Percentiles rank a stretch among this genome's conserved stretches.
These are phyloP conservation scores for Wallemia hederae DNA, from an alignment of 1,284 basidiomycete genomes.

Conservation along the genomic window DNA sequence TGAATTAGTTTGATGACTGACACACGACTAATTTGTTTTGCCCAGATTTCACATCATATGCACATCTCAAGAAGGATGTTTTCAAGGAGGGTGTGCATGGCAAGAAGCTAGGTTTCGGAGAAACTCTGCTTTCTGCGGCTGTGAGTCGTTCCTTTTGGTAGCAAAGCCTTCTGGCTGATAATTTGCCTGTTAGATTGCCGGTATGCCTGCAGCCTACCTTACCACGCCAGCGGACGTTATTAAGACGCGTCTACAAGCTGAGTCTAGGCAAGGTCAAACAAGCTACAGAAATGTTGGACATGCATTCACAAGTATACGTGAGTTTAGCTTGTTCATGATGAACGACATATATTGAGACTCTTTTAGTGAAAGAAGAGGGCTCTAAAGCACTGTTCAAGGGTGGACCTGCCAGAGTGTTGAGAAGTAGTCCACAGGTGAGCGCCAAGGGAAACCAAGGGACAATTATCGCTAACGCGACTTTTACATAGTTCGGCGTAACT, in stretches of 20 bases:
- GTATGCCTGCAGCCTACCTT: slow-evolving; percentile 79
- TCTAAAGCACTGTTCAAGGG: slow-evolving; percentile 83
- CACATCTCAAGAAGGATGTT: slow-evolving; percentile 46
- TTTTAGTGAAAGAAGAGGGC: slow-evolving; percentile 34
- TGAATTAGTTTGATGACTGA: slow-evolving; percentile 35
- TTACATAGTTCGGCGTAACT: slow-evolving; percentile 59
- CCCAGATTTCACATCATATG: slow-evolving; percentile 3
- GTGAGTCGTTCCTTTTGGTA: slow-evolving; percentile 22
- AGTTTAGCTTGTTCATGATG: slow-evolving; percentile 11
- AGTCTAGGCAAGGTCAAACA: slow-evolving; percentile 70
- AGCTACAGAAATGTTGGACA: slow-evolving; percentile 73
- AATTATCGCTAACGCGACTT: slow-evolving; percentile 11
- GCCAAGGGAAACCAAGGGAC: slow-evolving; percentile 22
- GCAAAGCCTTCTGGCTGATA: background rate
- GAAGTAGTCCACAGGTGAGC: slow-evolving; percentile 25
- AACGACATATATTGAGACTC: no score
- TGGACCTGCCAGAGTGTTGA: slow-evolving; percentile 60
- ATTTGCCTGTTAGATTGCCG: slow-evolving; percentile 15
- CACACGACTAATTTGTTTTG: background rate
- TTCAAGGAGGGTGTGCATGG: slow-evolving; percentile 90
- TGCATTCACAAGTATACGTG: slow-evolving; percentile 67
- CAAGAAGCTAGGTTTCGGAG: slow-evolving; percentile 68
- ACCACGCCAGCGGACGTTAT: slow-evolving; percentile 64
- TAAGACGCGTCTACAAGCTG: slow-evolving; percentile 95
- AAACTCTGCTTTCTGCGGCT: slow-evolving; percentile 56